Conservation (phyloP, 805 yeast species). For the Debaryomyces tyrocola region DNA sequence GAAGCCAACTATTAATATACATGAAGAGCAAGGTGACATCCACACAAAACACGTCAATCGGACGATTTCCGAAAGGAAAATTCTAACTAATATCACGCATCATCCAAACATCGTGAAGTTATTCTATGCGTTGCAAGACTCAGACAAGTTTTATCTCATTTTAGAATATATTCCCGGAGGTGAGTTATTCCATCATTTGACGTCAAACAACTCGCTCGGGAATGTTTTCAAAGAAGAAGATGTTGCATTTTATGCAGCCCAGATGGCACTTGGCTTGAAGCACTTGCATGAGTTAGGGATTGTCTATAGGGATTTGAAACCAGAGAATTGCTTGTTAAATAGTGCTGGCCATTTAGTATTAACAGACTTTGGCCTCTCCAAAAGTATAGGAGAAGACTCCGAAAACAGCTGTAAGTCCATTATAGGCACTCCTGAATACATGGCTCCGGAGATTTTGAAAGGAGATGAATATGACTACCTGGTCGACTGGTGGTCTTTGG, state of each 20-base stretch:
- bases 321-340: slow-evolving; percentile 83
- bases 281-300: slow-evolving; percentile 81
- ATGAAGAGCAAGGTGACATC: slow-evolving; percentile 9
- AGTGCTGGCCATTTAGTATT: slow-evolving; percentile 75
- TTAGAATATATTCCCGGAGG: slow-evolving; percentile 89
- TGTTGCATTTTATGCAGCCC: slow-evolving; percentile 52
- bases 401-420: slow-evolving; percentile 52
- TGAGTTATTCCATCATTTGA: slow-evolving; percentile 69
- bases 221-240: slow-evolving; percentile 36
- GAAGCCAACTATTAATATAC: slow-evolving; percentile 75
- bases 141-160: slow-evolving; percentile 68
- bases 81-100: slow-evolving; percentile 58
- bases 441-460: slow-evolving; percentile 86
- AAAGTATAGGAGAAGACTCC: slow-evolving; percentile 28
- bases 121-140: slow-evolving; percentile 82
- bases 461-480: slow-evolving; percentile 76
- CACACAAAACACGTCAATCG: slow-evolving; percentile 51
- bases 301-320: slow-evolving; percentile 84
- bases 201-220: slow-evolving; percentile 26
- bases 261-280: slow-evolving; percentile 71
- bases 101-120: slow-evolving; percentile 83
- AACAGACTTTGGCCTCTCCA: slow-evolving; percentile 83
- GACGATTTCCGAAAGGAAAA: slow-evolving; percentile 77
- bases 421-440: slow-evolving; percentile 78
- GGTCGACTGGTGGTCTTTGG: slow-evolving; percentile 93